Evolutionary conservation across 164 flowering plant species (phyloP), one percentile per base, ranked within the genome.

Genomic region (Tetracentron sinense): DNA sequence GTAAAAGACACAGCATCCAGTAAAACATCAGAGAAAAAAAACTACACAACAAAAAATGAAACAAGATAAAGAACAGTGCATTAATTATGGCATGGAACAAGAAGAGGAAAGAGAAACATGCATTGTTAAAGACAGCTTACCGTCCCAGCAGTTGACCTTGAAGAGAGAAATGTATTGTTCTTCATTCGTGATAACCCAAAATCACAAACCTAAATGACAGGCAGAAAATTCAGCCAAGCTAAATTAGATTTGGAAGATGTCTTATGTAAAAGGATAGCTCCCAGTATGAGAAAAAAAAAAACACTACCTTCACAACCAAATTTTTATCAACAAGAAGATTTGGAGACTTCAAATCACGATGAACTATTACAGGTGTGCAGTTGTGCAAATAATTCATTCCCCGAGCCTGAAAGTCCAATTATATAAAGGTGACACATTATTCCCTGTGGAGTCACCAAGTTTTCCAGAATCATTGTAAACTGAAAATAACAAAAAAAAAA

Each of bases 361-460:
- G 98, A 29, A 93, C 98, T 61, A 93, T 84, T 25, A 84, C 74
- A 1, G 98, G 98, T 1, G 81, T 72, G 77, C 96, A 79, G 57
- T 75, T 90, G 74, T 93, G 98, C 77, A 93, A 77, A 74, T 93
- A 90, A 77, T 93, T 93, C 98, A 93, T 90, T 66, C 98, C 98
- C 54, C 94, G 80, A 38, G 94, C 98, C 98, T 93, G 86, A 65
- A 74, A 67, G 53, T 59, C 57, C 56, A 69, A 56, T 65, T 21
- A 68, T 25, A 30, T 7, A 26, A 60, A n/a, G n/a, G n/a, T n/a
- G n/a, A 68, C 33, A 54, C 27, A 56, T 52, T 67, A 62, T 67
- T 25, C 20, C 50, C 7, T 21, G 62, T 59, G 29, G 22, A 64
- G 54, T n/a, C 16, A 66, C 42, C 26, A 68, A 29, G 48, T 51